phyloP scores from a whole-genome alignment of 331 rosid genomes.

The Arachis monticola region DNA sequence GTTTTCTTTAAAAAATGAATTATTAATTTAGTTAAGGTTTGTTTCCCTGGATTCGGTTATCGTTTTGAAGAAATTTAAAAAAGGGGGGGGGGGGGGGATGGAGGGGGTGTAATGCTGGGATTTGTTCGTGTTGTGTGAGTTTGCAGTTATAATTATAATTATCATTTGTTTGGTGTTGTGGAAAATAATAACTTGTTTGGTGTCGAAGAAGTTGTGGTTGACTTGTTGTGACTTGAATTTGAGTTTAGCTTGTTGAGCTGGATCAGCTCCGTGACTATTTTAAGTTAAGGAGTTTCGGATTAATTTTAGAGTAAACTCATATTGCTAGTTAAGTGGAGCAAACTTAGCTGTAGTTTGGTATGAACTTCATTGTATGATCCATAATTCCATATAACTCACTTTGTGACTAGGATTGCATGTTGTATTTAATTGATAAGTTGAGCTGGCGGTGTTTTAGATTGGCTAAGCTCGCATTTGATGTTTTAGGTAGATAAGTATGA shows the following conservation, averaged over 20 bases:
- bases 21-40: background rate
- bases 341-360: background rate
- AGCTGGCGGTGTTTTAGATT: constrained; percentile 4
- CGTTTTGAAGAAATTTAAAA: background rate
- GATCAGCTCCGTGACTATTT: constrained; percentile 22
- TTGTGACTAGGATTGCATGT: background rate
- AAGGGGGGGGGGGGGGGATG: background rate
- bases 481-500: constrained; percentile 10
- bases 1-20: too few species aligned
- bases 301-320: background rate
- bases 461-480: constrained; percentile 18
- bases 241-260: constrained; percentile 27
- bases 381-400: background rate
- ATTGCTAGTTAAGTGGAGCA: background rate
- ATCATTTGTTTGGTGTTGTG: constrained; percentile 3
- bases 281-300: background rate
- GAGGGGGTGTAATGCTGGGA: background rate
- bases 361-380: background rate
- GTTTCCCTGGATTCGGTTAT: constrained; percentile 1
- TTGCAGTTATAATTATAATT: background rate
- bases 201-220: constrained; percentile 8
- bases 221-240: background rate
- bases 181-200: background rate
- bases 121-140: background rate
- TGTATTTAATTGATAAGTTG: background rate